These are phyloP conservation scores for Scortechinia acanthostroma DNA, from an alignment of 2,329 filamentous ascomycete species.

Conservation along the genomic window DNA sequence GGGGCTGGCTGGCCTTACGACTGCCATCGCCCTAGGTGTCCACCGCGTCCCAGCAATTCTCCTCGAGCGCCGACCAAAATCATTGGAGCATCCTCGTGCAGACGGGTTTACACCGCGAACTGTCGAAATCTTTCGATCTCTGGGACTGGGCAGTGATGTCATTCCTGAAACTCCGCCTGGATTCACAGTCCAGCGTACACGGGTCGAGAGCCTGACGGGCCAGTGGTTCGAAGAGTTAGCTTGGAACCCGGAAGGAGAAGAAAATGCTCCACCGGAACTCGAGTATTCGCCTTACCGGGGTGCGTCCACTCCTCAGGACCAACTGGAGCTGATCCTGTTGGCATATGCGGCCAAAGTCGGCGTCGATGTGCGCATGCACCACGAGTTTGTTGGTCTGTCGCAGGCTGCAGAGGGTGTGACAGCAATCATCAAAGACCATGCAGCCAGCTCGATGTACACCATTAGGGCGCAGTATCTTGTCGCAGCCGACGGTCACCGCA, in stretches of 20 bases:
- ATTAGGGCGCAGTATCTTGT: conserved; percentile 17
- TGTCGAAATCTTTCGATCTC: background rate
- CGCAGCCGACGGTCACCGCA: background rate
- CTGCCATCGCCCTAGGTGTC: background rate
- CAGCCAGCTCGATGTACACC: too few relatives aligned
- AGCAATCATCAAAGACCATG: background rate
- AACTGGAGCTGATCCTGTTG: background rate
- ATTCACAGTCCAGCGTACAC: background rate
- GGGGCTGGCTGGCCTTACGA: background rate
- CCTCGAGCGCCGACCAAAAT: background rate
- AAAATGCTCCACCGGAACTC: too few relatives aligned
- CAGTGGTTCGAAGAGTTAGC: background rate
- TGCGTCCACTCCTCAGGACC: background rate
- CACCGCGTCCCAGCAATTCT: background rate
- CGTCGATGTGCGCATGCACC: background rate
- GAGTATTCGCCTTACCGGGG: background rate
- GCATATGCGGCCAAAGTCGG: background rate
- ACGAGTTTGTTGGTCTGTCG: background rate
- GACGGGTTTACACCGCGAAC: background rate
- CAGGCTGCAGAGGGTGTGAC: background rate
- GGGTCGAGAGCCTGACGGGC: background rate
- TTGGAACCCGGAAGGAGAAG: background rate
- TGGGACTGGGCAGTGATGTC: background rate
- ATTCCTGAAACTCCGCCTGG: background rate
- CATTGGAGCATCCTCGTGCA: background rate